phyloP scores from a whole-genome alignment of 176 grass and related monocot genomes.

The Oryza meyeriana region DNA sequence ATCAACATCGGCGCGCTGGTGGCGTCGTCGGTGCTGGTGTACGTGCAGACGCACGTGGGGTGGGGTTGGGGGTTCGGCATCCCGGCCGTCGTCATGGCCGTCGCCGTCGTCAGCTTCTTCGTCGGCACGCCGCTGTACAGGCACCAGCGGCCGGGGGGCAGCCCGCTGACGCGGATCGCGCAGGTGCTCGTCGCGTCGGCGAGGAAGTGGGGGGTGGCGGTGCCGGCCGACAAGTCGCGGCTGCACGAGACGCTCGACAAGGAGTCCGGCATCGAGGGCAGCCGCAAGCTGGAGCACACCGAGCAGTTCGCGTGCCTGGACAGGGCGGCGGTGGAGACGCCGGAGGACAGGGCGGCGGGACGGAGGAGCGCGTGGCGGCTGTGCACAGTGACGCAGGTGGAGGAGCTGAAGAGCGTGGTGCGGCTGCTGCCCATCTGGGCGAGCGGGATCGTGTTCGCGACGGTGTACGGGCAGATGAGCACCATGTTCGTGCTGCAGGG shows the following conservation, averaged over 20 bases:
- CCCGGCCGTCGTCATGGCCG: slow-evolving; percentile 73
- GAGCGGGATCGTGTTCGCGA: slow-evolving; percentile 67
- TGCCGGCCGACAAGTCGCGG: slow-evolving; percentile 33
- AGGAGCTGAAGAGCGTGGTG: slow-evolving; percentile 79
- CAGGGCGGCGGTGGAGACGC: slow-evolving; percentile 61
- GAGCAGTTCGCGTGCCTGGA: slow-evolving; percentile 62
- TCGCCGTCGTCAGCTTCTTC: slow-evolving; percentile 75
- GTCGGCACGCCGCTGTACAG: slow-evolving; percentile 73
- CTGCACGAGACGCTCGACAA: slow-evolving; percentile 60
- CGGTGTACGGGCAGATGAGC: slow-evolving; percentile 75
- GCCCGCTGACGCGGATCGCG: slow-evolving; percentile 68
- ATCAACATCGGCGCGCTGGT: slow-evolving; percentile 89
- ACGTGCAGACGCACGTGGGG: slow-evolving; percentile 80
- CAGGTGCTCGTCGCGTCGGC: slow-evolving; percentile 63
- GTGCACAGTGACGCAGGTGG: slow-evolving; percentile 84
- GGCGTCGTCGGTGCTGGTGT: slow-evolving; percentile 74
- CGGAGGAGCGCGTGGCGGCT: slow-evolving; percentile 47
- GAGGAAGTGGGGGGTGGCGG: slow-evolving; percentile 44
- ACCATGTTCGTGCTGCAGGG: slow-evolving; percentile 92
- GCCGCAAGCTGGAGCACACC: slow-evolving; percentile 81
- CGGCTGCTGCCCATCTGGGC: slow-evolving; percentile 80
- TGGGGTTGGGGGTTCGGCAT: slow-evolving; percentile 92
- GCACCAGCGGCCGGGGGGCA: slow-evolving; percentile 71
- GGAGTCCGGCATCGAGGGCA: slow-evolving; percentile 70
- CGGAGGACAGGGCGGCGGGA: slow-evolving; percentile 3